Percentiles rank a stretch among this genome's conserved stretches.
phyloP scores from a whole-genome alignment of 441 rosid genomes.

The Arabidopsis hybrid region DNA sequence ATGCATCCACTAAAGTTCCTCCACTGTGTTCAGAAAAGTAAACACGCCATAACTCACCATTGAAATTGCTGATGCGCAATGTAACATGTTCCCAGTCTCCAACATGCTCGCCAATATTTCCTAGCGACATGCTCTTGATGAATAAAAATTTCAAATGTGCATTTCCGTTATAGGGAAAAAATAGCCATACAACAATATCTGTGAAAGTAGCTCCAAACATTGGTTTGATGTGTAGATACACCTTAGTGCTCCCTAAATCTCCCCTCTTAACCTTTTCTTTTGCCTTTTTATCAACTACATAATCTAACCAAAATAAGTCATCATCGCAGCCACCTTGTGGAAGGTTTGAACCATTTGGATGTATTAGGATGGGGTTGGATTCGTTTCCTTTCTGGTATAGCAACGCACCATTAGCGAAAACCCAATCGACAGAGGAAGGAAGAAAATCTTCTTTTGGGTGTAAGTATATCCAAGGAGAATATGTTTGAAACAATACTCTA shows the following conservation, averaged over 20 bases:
- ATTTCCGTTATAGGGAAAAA: conserved; percentile 82
- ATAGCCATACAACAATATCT: conserved; percentile 76
- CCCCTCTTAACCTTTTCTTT: conserved; percentile 71
- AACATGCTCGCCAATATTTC: conserved; percentile 74
- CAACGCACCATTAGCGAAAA: conserved; percentile 67
- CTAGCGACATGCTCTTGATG: conserved; percentile 53
- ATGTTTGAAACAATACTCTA: conserved; percentile 51
- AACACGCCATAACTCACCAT: conserved; percentile 58
- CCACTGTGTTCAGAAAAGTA: conserved; percentile 68
- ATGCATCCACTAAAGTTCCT: conserved; percentile 59
- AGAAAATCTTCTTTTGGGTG: conserved; percentile 74
- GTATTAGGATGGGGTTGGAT: conserved; percentile 56
- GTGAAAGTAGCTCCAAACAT: conserved; percentile 80
- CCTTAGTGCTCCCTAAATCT: conserved; percentile 51
- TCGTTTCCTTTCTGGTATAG: conserved; percentile 68
- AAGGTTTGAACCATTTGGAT: conserved; percentile 67
- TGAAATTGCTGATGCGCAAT: conserved; percentile 78
- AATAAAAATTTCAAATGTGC: conserved; percentile 66
- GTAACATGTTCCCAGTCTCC: conserved; percentile 96
- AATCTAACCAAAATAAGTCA: conserved; percentile 74
- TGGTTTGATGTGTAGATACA: conserved; percentile 73
- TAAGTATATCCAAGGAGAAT: conserved; percentile 66
- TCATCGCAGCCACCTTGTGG: conserved; percentile 79
- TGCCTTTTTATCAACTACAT: conserved; percentile 50
- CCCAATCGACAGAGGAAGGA: conserved; percentile 74